phyloP scores from a whole-genome alignment of 768 basidiomycete genomes.

The Leccinum boreale region DNA sequence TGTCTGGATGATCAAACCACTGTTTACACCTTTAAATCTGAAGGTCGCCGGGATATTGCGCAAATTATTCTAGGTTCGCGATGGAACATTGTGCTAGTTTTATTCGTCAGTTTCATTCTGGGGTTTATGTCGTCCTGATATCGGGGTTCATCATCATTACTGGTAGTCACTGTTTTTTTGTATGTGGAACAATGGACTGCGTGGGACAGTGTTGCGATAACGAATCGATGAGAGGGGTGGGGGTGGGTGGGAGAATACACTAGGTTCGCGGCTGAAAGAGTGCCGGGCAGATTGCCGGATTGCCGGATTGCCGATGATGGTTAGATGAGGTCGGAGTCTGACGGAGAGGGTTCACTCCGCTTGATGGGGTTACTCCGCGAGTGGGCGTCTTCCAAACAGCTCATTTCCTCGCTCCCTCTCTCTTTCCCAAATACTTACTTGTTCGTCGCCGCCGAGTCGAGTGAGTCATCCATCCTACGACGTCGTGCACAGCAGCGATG shows the following conservation, averaged over 20 bases:
- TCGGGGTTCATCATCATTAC: conserved; percentile 12
- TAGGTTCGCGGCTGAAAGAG: conserved; percentile 29
- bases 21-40: conserved; percentile 41
- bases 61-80: conserved; percentile 35
- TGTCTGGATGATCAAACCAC: conserved; percentile 40
- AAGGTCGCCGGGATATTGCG: conserved; percentile 48
- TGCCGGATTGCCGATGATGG: conserved; percentile 23
- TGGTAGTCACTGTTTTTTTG: conserved; percentile 3
- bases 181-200: conserved; percentile 13
- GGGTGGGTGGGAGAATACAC: neutral
- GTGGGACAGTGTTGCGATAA: neutral
- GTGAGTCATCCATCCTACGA: conserved; percentile 9
- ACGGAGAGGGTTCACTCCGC: conserved; percentile 27
- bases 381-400: conserved; percentile 28
- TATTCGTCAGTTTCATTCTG: conserved; percentile 21
- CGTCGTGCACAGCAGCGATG: conserved; percentile 30
- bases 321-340: conserved; percentile 28
- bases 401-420: conserved; percentile 30
- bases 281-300: conserved; percentile 20
- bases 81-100: conserved; percentile 22
- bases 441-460: conserved; percentile 5
- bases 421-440: neutral
- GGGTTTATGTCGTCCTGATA: conserved; percentile 23
- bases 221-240: neutral
- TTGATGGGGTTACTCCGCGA: conserved; percentile 29